Percentiles rank a stretch among this genome's conserved stretches.
Evolutionary conservation across 2,329 filamentous ascomycete species (phyloP).

Genomic region (Ophiocordyceps australis): DNA sequence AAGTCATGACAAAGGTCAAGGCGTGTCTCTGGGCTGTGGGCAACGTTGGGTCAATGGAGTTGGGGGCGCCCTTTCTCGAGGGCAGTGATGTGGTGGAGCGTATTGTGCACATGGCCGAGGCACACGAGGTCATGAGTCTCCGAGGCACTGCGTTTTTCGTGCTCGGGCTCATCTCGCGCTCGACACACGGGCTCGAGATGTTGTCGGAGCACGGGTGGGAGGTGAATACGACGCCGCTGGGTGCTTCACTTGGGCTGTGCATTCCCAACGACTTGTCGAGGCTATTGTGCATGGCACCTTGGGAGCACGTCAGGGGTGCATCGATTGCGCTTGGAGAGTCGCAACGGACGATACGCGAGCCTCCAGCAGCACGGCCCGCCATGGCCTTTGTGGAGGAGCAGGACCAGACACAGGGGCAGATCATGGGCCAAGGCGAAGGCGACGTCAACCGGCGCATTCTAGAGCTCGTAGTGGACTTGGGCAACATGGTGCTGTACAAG

Average conservation of each 20-base stretch:
- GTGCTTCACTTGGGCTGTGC: slow-evolving; percentile 72
- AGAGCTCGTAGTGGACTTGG: slow-evolving; percentile 70
- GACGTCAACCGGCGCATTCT: slow-evolving; percentile 64
- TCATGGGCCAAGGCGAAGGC: slow-evolving; percentile 34
- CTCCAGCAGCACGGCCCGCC: no score
- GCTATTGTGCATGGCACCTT: slow-evolving; percentile 53
- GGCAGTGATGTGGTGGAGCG: slow-evolving; percentile 72
- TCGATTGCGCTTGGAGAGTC: slow-evolving; percentile 26
- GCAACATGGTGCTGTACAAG: slow-evolving; percentile 85
- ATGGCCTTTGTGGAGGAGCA: slow-evolving; percentile 20
- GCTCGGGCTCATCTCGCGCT: slow-evolving; percentile 78
- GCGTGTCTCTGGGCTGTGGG: slow-evolving; percentile 95
- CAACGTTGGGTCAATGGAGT: slow-evolving; percentile 95
- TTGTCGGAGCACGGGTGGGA: slow-evolving; percentile 85
- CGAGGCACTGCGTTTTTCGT: slow-evolving; percentile 95
- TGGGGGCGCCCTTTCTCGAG: slow-evolving; percentile 87
- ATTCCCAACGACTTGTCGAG: slow-evolving; percentile 63
- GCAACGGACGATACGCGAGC: slow-evolving; percentile 31
- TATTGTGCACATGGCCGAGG: slow-evolving; percentile 77
- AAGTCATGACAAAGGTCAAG: slow-evolving; percentile 84
- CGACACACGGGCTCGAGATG: slow-evolving; percentile 81
- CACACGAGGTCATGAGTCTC: slow-evolving; percentile 77
- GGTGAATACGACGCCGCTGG: slow-evolving; percentile 67
- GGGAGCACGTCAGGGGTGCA: slow-evolving; percentile 32
- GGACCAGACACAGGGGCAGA: slow-evolving; percentile 21